Conservation (phyloP, 1,139 yeast genomes). For the Kodamaea derodonti region DNA sequence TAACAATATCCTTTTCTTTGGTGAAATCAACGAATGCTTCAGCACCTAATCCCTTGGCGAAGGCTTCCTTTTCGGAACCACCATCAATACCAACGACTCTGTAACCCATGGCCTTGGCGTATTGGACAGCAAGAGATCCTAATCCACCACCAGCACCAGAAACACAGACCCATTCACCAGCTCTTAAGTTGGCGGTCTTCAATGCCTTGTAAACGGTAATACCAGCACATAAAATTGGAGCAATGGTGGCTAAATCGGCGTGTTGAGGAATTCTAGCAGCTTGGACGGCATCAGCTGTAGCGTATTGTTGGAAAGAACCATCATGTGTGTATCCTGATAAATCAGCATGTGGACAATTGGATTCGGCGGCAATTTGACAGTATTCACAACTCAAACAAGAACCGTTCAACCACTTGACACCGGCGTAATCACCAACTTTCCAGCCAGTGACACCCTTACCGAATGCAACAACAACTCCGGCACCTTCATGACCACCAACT, state of each 20-base stretch:
- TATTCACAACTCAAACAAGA: conserved; percentile 72
- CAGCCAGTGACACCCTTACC: conserved; percentile 67
- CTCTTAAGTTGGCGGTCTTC: conserved; percentile 58
- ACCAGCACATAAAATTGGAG: conserved; percentile 66
- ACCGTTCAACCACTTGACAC: conserved; percentile 70
- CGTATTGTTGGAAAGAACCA: conserved; percentile 82
- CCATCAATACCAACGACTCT: conserved; percentile 76
- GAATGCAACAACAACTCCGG: conserved; percentile 73
- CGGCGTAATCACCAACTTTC: conserved; percentile 74
- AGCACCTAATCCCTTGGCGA: conserved; percentile 60
- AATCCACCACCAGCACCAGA: conserved; percentile 87
- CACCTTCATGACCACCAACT: conserved; percentile 87
- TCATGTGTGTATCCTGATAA: conserved; percentile 78
- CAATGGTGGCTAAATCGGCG: conserved; percentile 31
- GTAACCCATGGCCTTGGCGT: conserved; percentile 79
- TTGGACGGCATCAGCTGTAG: conserved; percentile 53
- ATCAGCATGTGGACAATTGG: conserved; percentile 66
- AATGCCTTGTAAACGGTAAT: conserved; percentile 81
- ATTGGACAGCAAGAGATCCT: conserved; percentile 77
- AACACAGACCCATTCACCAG: conserved; percentile 79
- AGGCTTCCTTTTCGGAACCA: conserved; percentile 60
- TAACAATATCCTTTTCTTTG: conserved; percentile 30
- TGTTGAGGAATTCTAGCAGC: conserved; percentile 35
- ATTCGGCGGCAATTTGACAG: conserved; percentile 65
- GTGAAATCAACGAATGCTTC: conserved; percentile 68